Base-by-base conservation (phyloP, 73 alveolate species). In the Paramecium biaurelia region DNA sequence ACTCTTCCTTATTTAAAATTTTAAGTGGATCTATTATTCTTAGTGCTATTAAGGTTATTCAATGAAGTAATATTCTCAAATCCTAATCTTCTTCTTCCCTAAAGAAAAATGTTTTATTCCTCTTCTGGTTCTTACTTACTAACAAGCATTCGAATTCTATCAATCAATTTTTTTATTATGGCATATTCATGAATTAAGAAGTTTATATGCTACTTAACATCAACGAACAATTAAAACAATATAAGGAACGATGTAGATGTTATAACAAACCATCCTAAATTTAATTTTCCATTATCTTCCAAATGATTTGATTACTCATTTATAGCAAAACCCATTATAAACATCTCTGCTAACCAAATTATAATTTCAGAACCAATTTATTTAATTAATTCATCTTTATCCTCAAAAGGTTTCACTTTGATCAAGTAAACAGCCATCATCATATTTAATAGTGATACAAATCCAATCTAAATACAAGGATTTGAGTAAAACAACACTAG, bases 31-130 rank as follows among this genome's bases (percentile, higher is more conserved):
- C 21, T 63, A 63, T 63, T 63, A 26, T 63, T 63, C 45, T 26
- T 63, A 26, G 49, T 63, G 6, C 49, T 63, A 26, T 14, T 12
- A 9, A 63, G 41, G 7, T 63, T 63, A 32, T 63, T 63, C 12
- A 14, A 32, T 11, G 84, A 7, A 14, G 84, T 63, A 1, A 1
- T 26, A 49, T 63, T 63, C 43, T 63, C 84, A 23, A 63, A 23
- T 63, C 84, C 84, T 11, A 63, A n/a, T 63, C 84, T 63, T 32
- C 84, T 63, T 63, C 84, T 63, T 63, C 84, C 21, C 28, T 72
- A n/a, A 3, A 72, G 67, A 18, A 72, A 72, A 10, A 72, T 72
- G 4, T 72, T 72, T 72, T 72, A 10, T 72, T 72, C 86, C 24
- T 72, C 53, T 72, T 72, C 86, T 72, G 86, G 58, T 72, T 72